Conservation (phyloP, 345 rosid species). For the Syzygium grande region DNA sequence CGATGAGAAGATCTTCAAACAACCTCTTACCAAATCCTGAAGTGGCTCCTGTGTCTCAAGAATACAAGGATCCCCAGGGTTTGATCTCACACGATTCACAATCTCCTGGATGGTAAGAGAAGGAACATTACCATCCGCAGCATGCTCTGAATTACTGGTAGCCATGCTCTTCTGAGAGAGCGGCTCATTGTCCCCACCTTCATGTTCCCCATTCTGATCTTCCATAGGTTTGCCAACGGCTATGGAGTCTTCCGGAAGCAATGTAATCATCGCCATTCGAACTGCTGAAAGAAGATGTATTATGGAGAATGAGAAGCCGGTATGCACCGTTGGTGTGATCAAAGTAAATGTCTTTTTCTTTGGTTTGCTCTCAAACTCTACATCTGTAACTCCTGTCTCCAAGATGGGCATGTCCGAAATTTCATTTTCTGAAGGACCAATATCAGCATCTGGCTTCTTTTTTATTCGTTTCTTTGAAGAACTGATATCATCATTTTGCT, state of each 20-base stretch:
- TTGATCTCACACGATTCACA: slow-evolving; percentile 76
- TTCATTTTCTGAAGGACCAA: slow-evolving; percentile 39
- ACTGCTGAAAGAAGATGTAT: slow-evolving; percentile 96
- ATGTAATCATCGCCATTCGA: slow-evolving; percentile 74
- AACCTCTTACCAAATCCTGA: slow-evolving; percentile 94
- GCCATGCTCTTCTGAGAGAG: slow-evolving; percentile 31
- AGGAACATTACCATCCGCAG: slow-evolving; percentile 38
- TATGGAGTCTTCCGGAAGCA: slow-evolving; percentile 54
- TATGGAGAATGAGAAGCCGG: slow-evolving; percentile 91
- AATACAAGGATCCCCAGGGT: slow-evolving; percentile 93
- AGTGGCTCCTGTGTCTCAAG: slow-evolving; percentile 96
- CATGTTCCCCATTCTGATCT: slow-evolving; percentile 36
- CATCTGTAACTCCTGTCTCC: slow-evolving; percentile 36
- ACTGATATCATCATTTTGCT: slow-evolving; percentile 35
- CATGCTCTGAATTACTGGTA: slow-evolving; percentile 27
- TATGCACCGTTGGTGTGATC: slow-evolving; percentile 89
- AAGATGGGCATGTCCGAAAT: slow-evolving; percentile 34
- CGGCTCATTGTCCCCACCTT: slow-evolving; percentile 35
- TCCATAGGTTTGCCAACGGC: slow-evolving; percentile 40
- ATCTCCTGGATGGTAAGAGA: slow-evolving; percentile 83
- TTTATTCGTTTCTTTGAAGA: slow-evolving; percentile 59
- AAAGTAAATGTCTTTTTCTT: slow-evolving; percentile 78
- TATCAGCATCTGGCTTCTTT: slow-evolving; percentile 53
- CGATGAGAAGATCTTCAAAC: slow-evolving; percentile 80
- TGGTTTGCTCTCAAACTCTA: slow-evolving; percentile 64